Evolutionary conservation across 345 rosid species (phyloP), one percentile per base, ranked within the genome.

Genomic region (Corchorus capsularis): DNA sequence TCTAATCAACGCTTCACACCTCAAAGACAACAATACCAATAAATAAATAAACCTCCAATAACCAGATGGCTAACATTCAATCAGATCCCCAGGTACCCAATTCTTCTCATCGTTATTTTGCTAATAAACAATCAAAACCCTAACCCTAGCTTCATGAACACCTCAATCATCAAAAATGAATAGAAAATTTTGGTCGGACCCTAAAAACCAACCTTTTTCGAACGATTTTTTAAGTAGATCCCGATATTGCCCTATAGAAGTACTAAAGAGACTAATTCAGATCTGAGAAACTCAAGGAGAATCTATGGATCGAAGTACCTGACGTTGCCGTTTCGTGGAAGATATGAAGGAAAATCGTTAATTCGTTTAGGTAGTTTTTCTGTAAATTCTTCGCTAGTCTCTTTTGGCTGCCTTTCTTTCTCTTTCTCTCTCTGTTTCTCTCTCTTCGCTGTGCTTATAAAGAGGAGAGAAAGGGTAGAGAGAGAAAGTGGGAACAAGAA

Each of bases 271-370:
- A 67, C 5, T 4, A 67, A 46, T 22, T 67, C 39, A 67, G 71
- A 67, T 67, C 37, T 67, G 55, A 67, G 55, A 67, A 67, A 67
- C 55, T 22, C 41, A 7, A 4, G 3, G 5, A 67, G 41, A 67
- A 47, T 5, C 46, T 46, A 47, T 8, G 55, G 10, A 46, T 14
- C 55, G 4, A 67, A 67, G 17, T 47, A 67, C 71, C 71, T 67
- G 71, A 67, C 13, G 55, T 1, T 12, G 34, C 47, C 71, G 71
- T 49, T 1, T 47, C 39, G 17, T 20, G 39, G 13, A 67, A 22
- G 39, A 14, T 47, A 39, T 27, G 37, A 66, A 66, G n/a, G 11
- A 12, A 0, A 55, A n/a, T 41, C 5, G 45, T 7, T 41, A 39
- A 39, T 7, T 56, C 62, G 62, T 27, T 20, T 34, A 14, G 10